Percentiles rank a stretch among this genome's conserved stretches.
Conservation (phyloP, 805 yeast genomes). For the Candida sphagnicola region DNA sequence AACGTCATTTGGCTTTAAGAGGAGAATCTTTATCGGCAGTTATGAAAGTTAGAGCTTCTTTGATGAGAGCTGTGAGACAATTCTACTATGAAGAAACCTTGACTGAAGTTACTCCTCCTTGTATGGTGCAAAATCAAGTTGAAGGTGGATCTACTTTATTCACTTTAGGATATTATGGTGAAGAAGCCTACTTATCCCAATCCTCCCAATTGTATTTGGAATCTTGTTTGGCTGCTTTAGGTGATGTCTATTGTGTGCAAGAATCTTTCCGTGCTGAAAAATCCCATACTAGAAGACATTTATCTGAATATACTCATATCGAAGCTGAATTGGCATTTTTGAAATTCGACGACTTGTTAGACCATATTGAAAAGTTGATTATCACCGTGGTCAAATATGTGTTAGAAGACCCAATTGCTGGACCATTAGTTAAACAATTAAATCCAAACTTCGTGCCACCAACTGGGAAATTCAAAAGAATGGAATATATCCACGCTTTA, state of each 20-base stretch:
- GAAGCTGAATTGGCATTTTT: constrained; percentile 92
- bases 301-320: constrained; percentile 94
- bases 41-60: constrained; percentile 88
- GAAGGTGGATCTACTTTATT: constrained; percentile 98
- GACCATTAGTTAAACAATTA: constrained; percentile 83
- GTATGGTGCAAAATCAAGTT: constrained; percentile 99
- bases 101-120: constrained; percentile 96
- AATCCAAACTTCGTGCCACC: constrained; percentile 92
- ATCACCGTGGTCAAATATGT: constrained; percentile 68
- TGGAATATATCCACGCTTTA: constrained; percentile 87
- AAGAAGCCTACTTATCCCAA: constrained; percentile 94
- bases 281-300: constrained; percentile 97
- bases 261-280: constrained; percentile 99
- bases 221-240: constrained; percentile 92
- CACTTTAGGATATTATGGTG: constrained; percentile 91
- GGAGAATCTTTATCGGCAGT: constrained; percentile 93
- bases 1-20: constrained; percentile 92
- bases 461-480: constrained; percentile 79
- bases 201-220: constrained; percentile 95
- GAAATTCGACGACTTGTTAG: constrained; percentile 78
- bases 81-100: constrained; percentile 71
- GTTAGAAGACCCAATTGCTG: constrained; percentile 86
- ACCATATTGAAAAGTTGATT: constrained; percentile 79
- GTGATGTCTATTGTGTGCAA: constrained; percentile 96
- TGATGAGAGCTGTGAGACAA: constrained; percentile 69